Evolutionary conservation across 768 basidiomycete species (phyloP), one percentile per base, ranked within the genome.

Genomic region (Suillus tomentosus): DNA sequence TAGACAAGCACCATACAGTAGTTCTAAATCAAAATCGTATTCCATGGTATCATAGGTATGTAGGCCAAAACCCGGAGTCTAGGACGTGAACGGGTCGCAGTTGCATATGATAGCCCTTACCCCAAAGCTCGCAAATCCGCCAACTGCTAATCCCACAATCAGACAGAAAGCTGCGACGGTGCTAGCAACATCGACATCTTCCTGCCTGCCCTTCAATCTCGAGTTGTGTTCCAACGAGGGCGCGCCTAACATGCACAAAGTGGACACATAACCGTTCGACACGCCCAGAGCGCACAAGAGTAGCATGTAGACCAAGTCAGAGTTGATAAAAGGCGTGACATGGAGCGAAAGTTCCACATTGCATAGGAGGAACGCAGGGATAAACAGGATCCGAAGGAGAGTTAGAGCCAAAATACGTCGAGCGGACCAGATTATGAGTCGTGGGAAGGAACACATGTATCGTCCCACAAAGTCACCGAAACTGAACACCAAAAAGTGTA

Each of bases 301-400:
- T 31, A 85, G 39, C 85, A 96, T 87, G 79, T 87, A 96, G 13
- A 88, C 56, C 43, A 85, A 57, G 71, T 96, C 94, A 2, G 93
- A 95, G 75, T 79, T 87, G 79, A 96, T 88, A 65, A 89, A 67
- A 3, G 88, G 84, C 7, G 62, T 31, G 8, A 72, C 62, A 9
- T 73, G 70, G 6, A 73, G 63, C 1, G 57, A 60, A 51, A 81
- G 84, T 67, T 88, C 85, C 48, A 96, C 77, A 72, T 97, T 97
- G 82, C 95, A 96, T 77, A 90, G 80, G n/a, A 96, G 82, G 76
- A 96, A 90, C 48, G 95, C 70, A 37, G 94, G 94, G 56, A 97
- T 85, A 78, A 96, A 96, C 40, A 94, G 70, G 2, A 88, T 90
- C 62, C 95, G 87, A 4, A 85, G 74, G 48, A 91, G 72, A 17